Conservation (phyloP, 2,329 filamentous ascomycete genomes). For the Drechmeria coniospora region DNA sequence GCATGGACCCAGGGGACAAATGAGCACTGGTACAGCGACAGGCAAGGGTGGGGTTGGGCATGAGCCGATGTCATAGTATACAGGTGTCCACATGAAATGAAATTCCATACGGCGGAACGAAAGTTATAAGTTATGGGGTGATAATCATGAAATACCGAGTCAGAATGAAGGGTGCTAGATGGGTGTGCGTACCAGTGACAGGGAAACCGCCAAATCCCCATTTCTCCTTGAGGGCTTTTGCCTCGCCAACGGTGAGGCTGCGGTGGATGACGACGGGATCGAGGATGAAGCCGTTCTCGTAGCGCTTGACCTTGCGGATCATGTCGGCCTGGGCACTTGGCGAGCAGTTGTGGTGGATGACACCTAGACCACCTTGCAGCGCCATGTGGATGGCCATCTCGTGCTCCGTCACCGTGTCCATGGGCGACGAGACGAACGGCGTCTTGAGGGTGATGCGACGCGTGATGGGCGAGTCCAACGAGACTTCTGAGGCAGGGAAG, state of each 20-base stretch:
- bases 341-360: conserved; percentile 99
- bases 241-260: conserved; percentile 77
- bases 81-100: conserved; percentile 63
- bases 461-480: conserved; percentile 80
- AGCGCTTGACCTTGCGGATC: conserved; percentile 98
- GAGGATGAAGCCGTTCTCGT: conserved; percentile 96
- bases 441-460: conserved; percentile 94
- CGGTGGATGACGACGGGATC: conserved; percentile 88
- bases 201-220: conserved; percentile 98
- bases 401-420: conserved; percentile 99
- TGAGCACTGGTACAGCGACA: conserved; percentile 3
- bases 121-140: conserved; percentile 81
- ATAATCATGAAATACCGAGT: conserved; percentile 53
- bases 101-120: conserved; percentile 98
- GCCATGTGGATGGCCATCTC: conserved; percentile 99
- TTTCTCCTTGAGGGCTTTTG: conserved; percentile 84
- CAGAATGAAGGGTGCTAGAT: conserved; percentile 3
- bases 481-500: conserved; percentile 82
- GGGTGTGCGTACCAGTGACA: conserved; percentile 58
- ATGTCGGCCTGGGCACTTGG: conserved; percentile 94
- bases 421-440: conserved; percentile 91
- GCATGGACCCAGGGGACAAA: conserved; percentile 6
- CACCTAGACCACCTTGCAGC: conserved; percentile 72
- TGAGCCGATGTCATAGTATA: conserved; percentile 17
- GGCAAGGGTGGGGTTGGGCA: conserved; percentile 5